Conservation (phyloP, 495 filamentous ascomycete species). For the Neurospora sp. region DNA sequence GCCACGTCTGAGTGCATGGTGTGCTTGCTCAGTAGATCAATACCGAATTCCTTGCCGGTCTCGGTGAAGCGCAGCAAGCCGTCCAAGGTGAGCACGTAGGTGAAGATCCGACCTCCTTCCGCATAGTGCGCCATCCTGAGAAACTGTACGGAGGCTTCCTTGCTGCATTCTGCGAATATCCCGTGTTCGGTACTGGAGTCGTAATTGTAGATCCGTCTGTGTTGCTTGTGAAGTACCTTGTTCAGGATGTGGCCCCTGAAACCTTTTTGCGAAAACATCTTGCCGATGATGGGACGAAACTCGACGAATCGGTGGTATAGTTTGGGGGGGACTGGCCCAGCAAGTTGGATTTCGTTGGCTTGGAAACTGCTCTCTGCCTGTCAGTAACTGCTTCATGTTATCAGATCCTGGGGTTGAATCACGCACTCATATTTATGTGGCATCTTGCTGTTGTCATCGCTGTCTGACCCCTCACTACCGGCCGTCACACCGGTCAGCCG, state of each 20-base stretch:
- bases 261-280: conserved; percentile 74
- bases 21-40: conserved; percentile 86
- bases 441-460: conserved; percentile 33
- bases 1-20: conserved; percentile 90
- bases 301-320: conserved; percentile 89
- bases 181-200: conserved; percentile 64
- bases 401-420: neutral
- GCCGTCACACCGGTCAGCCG: conserved; percentile 70
- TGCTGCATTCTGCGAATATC: conserved; percentile 34
- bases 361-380: conserved; percentile 54
- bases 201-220: conserved; percentile 79
- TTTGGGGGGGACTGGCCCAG: conserved; percentile 65
- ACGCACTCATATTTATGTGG: conserved; percentile 66
- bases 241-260: conserved; percentile 69
- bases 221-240: conserved; percentile 81
- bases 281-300: conserved; percentile 80
- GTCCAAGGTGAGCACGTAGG: conserved; percentile 85
- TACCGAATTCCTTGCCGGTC: conserved; percentile 88
- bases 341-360: conserved; percentile 83
- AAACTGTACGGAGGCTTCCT: conserved; percentile 64
- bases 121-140: conserved; percentile 80
- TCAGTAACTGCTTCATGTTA: neutral
- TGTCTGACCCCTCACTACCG: conserved; percentile 24
- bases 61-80: conserved; percentile 81
- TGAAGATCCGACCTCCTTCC: conserved; percentile 77